Evolutionary conservation across 2,329 filamentous ascomycete species (phyloP), one percentile per base, ranked within the genome.

Genomic region (Teratosphaeria zuluensis): DNA sequence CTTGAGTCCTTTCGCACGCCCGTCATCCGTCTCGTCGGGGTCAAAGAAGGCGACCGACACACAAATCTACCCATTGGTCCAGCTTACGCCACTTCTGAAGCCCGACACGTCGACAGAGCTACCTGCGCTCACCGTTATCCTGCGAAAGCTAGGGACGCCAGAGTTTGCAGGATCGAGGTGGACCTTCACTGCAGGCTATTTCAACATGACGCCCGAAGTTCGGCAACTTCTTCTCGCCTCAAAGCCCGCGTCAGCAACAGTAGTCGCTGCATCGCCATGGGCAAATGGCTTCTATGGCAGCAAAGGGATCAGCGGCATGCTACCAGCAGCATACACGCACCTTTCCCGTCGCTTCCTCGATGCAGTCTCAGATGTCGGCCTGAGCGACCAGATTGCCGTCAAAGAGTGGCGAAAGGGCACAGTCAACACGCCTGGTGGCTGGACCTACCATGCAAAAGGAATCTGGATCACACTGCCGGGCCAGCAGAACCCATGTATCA

Each of bases 391-490:
- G 9, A 87, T 96, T 31, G 75, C 82, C 3, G 78, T 99, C 3
- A 89, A 90, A 62, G 94, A 99, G 75, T 99, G 94, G 94, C 83
- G 87, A 6, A 81, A 81, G 53, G 94, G 94, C 8, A 89, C 85
- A 0, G 88, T 95, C 2, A 88, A 88, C 19, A 82, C 90, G 66
- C 85, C 88, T 0, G 89, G 80, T 1, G 92, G 90, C 0, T 99
- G 95, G 94, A 96, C 92, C 0, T 99, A 99, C 73, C 94, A 99
- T 68, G 94, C 94, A 54, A 99, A 99, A 74, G 94, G 94, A 0
- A 79, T 97, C 1, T 97, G 92, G 92, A 80, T 96, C 30, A 90
- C 89, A 0, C 78, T 92, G 57, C 83, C 87, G 0, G 46, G 75
- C 70, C 42, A 87, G 53, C 73, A 78, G 38, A 76, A 85, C 46